phyloP scores from a whole-genome alignment of 345 rosid genomes.

The Murraya koenigii region DNA sequence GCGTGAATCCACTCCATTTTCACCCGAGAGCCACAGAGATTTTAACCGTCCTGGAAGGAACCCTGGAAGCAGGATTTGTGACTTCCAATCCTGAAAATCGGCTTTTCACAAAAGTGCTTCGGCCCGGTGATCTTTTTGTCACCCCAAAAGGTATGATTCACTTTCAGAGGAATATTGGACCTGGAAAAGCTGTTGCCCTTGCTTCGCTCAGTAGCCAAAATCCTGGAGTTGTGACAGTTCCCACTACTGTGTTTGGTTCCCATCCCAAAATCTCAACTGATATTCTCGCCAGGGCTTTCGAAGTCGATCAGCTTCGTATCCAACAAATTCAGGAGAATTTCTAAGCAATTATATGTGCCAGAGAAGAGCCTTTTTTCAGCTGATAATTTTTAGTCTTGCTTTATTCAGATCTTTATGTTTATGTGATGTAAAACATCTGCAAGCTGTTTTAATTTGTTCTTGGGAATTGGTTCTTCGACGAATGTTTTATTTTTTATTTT shows the following conservation, averaged over 20 bases:
- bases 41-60: conserved; percentile 12
- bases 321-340: background rate
- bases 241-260: conserved; percentile 5
- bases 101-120: conserved; percentile 1
- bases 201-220: conserved; percentile 6
- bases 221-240: conserved; percentile 12
- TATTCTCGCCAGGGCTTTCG: conserved; percentile 15
- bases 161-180: conserved; percentile 10
- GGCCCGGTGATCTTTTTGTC: conserved; percentile 5
- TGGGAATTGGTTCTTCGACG: too few species aligned
- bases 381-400: too few species aligned
- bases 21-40: conserved; percentile 21
- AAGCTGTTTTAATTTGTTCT: background rate
- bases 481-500: too few species aligned
- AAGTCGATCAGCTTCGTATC: background rate
- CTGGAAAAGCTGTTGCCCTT: background rate
- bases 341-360: background rate
- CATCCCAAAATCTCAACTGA: background rate
- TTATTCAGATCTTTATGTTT: too few species aligned
- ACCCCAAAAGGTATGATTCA: conserved; percentile 7
- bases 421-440: background rate
- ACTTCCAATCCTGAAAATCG: conserved; percentile 18
- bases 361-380: background rate
- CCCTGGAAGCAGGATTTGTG: conserved; percentile 9
- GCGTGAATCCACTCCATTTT: conserved; percentile 19